Base-by-base conservation (phyloP, 129 eudicot genomes). In the Helianthus tuberosus region DNA sequence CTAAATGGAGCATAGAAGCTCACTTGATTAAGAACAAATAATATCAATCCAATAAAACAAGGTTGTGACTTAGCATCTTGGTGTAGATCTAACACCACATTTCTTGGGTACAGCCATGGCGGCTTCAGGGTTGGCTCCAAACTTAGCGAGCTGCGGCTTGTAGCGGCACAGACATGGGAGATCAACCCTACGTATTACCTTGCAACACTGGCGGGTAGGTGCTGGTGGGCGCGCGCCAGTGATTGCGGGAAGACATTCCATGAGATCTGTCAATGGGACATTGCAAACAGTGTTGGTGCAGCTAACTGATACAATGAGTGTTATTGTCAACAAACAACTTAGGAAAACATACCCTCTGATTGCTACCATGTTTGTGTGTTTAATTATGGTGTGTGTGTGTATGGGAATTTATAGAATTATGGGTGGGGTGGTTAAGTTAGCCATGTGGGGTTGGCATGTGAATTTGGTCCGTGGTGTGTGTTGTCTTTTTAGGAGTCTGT, bases 231-330 rank as follows among this genome's bases (percentile, higher is more conserved):
- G 68, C 9, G 62, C 68, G 1, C 86, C 87, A 0, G 76, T 75
- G 41, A 87, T 81, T 27, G 92, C 92, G 9, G 89, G 89, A 29
- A 87, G 69, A 58, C 92, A 87, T 66, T 55, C 50, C 0, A 79
- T 71, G 8, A 87, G 84, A 35, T 84, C 89, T 1, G 83, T 67
- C 23, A 84, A 9, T 17, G 57, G 51, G 15, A 87, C 86, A 32
- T 79, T 79, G 84, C 91, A 87, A 14, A 87, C 54, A 8, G 25
- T 7, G 10, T 50, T 72, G 73, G 61, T 5, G 35, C 61, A 4
- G 68, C 61, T 51, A 23, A 46, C 73, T 11, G 78, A 72, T 54
- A 58, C 60, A 23, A 72, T 48, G 1, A 79, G 51, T 63, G 54
- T 13, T 8, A 79, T 46, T 17, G 48, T 55, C 68, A 72, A 46